phyloP scores from a whole-genome alignment of 1,139 yeast genomes.

The Spathaspora sp. region DNA sequence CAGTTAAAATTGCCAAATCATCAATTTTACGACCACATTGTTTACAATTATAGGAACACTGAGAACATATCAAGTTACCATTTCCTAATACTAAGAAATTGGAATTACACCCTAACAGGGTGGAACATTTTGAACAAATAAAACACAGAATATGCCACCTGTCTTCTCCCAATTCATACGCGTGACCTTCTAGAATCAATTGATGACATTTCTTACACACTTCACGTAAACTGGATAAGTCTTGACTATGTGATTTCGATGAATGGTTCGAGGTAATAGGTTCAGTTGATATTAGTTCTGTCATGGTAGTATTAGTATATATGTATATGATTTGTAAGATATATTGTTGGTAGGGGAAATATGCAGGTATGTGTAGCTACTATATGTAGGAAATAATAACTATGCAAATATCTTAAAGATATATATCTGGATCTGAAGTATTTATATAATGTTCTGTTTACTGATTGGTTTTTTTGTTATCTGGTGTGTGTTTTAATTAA shows the following conservation, averaged over 20 bases:
- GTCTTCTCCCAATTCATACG: slow-evolving; percentile 83
- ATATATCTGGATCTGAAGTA: no score
- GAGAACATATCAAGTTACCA: slow-evolving; percentile 86
- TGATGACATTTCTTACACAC: slow-evolving; percentile 43
- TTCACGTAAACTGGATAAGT: slow-evolving; percentile 16
- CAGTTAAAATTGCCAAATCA: slow-evolving; percentile 93
- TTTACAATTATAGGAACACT: slow-evolving; percentile 86
- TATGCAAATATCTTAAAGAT: no score
- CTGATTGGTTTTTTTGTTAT: no score
- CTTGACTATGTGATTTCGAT: background rate
- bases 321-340: background rate
- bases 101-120: slow-evolving; percentile 79
- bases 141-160: slow-evolving; percentile 96
- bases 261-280: background rate
- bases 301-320: no score
- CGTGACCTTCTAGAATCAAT: slow-evolving; percentile 71
- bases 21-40: slow-evolving; percentile 88
- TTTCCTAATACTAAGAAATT: slow-evolving; percentile 90
- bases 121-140: slow-evolving; percentile 79
- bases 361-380: background rate
- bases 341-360: background rate
- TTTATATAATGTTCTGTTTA: no score
- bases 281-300: background rate
- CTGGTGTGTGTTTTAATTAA: no score
- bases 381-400: no score